A percentile compares a stretch with the other conserved stretches of the same genome.
Evolutionary conservation across 352 stramenopile species (phyloP).

Genomic region (Pythium periplocum): DNA sequence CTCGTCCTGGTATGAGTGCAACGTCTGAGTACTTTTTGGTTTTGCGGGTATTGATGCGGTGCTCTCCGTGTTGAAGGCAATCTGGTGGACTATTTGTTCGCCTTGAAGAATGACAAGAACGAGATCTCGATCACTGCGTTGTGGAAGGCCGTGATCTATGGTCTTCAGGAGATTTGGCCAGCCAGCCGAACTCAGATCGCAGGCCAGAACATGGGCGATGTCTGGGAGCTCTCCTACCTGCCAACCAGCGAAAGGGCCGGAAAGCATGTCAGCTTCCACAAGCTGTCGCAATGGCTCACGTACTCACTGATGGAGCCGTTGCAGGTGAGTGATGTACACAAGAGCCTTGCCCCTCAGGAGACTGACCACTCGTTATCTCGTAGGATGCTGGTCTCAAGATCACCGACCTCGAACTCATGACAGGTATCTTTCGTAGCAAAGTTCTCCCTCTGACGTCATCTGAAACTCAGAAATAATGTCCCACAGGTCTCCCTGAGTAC

Average conservation of each 20-base stretch:
- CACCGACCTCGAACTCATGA: conserved; percentile 70
- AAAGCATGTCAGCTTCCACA: conserved; percentile 85
- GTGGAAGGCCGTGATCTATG: conserved; percentile 78
- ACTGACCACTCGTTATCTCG: not conserved
- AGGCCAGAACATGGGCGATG: conserved; percentile 79
- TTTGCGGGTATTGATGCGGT: not conserved
- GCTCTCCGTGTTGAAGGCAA: conserved; percentile 32
- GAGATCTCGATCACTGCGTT: conserved; percentile 66
- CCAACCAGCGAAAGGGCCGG: conserved; percentile 34
- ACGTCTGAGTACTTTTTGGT: not conserved
- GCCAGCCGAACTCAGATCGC: conserved; percentile 61
- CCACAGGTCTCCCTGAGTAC: conserved; percentile 69
- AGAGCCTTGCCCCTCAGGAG: not conserved
- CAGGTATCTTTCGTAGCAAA: conserved; percentile 8
- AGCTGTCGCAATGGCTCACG: conserved; percentile 86
- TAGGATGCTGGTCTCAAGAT: conserved; percentile 73
- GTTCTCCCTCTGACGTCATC: too few species aligned
- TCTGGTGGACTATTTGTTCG: conserved; percentile 72
- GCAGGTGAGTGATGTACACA: conserved; percentile 19
- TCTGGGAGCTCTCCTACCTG: conserved; percentile 76
- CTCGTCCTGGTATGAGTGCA: conserved; percentile 30
- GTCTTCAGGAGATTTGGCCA: conserved; percentile 83
- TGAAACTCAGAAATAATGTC: too few species aligned
- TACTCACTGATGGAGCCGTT: conserved; percentile 87
- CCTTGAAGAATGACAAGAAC: conserved; percentile 39